Conservation (phyloP, 805 yeast genomes). For the Maudiozyma serrabonitensis region DNA sequence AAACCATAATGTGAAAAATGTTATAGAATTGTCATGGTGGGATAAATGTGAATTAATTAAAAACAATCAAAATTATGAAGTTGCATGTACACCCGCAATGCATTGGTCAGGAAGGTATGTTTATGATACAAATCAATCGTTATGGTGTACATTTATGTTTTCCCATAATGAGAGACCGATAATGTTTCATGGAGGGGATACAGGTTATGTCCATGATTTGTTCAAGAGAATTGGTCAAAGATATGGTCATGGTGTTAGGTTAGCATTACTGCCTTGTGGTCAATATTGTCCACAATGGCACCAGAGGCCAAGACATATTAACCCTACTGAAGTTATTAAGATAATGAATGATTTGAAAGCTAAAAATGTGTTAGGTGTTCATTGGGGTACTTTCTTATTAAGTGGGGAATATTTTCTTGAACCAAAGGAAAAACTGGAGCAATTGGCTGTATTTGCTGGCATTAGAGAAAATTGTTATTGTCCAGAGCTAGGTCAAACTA, state of each 20-base stretch:
- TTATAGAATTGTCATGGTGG: conserved; percentile 91
- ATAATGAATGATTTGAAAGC: conserved; percentile 58
- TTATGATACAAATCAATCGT: conserved; percentile 66
- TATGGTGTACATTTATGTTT: conserved; percentile 85
- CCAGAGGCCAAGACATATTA: conserved; percentile 78
- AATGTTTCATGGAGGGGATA: conserved; percentile 89
- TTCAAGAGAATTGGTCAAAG: conserved; percentile 55
- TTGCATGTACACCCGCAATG: conserved; percentile 89
- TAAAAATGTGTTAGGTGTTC: conserved; percentile 69
- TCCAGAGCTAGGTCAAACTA: conserved; percentile 72
- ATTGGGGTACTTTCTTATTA: conserved; percentile 91
- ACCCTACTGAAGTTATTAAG: conserved; percentile 66
- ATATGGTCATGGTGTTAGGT: conserved; percentile 47
- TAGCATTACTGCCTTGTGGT: conserved; percentile 84
- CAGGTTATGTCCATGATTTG: conserved; percentile 74
- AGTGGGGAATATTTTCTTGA: conserved; percentile 84
- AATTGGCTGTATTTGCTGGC: conserved; percentile 35
- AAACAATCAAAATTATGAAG: conserved; percentile 48
- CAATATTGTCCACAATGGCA: conserved; percentile 96
- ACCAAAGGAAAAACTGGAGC: conserved; percentile 54
- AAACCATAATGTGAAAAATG: conserved; percentile 47
- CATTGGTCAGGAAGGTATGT: conserved; percentile 91
- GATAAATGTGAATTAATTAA: conserved; percentile 41
- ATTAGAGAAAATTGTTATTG: conserved; percentile 36
- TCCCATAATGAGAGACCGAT: conserved; percentile 58